These are phyloP conservation scores for Trichoderma virens DNA, from an alignment of 495 filamentous ascomycete genomes.

Conservation along the genomic window DNA sequence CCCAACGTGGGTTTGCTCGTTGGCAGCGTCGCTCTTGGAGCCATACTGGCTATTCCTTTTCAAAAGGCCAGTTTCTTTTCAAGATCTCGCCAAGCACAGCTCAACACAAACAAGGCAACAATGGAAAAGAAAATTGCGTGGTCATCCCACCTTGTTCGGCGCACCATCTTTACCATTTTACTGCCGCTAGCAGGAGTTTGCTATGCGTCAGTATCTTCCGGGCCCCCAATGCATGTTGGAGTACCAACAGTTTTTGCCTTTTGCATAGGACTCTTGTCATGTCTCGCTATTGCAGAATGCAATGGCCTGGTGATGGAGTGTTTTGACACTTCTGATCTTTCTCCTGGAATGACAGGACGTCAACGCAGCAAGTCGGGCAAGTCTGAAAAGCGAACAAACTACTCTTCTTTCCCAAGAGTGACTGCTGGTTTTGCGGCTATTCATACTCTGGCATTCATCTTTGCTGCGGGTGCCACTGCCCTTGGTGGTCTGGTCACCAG, in stretches of 20 bases:
- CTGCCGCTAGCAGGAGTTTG: slow-evolving; percentile 57
- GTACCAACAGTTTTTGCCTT: slow-evolving; percentile 60
- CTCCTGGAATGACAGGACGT: slow-evolving; percentile 50
- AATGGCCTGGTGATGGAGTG: slow-evolving; percentile 73
- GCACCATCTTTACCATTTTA: slow-evolving; percentile 54
- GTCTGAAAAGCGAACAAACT: slow-evolving; percentile 52
- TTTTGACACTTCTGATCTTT: slow-evolving; percentile 68
- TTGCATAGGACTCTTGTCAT: slow-evolving; percentile 58
- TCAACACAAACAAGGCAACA: slow-evolving; percentile 50
- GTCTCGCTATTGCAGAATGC: slow-evolving; percentile 68
- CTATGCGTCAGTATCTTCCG: slow-evolving; percentile 56
- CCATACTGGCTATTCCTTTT: slow-evolving; percentile 59
- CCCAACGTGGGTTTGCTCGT: slow-evolving; percentile 57
- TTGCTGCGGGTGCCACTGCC: slow-evolving; percentile 56
- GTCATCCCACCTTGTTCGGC: slow-evolving; percentile 60
- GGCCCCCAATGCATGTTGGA: slow-evolving; percentile 48
- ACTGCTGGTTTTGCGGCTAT: slow-evolving; percentile 60
- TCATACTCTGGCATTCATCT: slow-evolving; percentile 57
- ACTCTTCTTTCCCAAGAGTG: slow-evolving; percentile 61
- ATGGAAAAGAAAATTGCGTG: slow-evolving; percentile 51
- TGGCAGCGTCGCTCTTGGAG: slow-evolving; percentile 55
- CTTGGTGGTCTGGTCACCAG: slow-evolving; percentile 53
- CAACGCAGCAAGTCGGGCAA: slow-evolving; percentile 39
- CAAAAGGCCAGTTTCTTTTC: slow-evolving; percentile 62
- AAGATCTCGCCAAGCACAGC: slow-evolving; percentile 46